Conservation (phyloP, 768 basidiomycete genomes). For the Agaricus subrufescens region DNA sequence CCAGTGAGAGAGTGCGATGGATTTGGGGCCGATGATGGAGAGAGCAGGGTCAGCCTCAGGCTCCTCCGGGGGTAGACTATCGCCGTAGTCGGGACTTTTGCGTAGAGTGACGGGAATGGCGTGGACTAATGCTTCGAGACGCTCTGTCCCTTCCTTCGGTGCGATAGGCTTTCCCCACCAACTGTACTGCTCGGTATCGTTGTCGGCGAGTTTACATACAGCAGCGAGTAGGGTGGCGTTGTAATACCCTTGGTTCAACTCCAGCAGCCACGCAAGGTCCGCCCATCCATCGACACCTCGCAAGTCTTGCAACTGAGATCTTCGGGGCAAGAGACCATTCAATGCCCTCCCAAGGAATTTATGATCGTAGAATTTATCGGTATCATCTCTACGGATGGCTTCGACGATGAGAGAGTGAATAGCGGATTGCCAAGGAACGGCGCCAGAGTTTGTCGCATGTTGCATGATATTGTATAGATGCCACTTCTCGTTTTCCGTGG, state of each 20-base stretch:
- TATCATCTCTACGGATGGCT: constrained; percentile 18
- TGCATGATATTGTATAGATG: constrained; percentile 19
- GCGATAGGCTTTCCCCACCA: constrained; percentile 11
- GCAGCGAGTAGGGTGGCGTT: constrained; percentile 21
- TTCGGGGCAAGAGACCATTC: constrained; percentile 20
- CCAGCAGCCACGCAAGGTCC: constrained; percentile 22
- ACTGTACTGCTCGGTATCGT: not conserved
- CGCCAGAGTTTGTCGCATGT: constrained; percentile 14
- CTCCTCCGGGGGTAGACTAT: not conserved
- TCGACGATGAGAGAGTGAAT: constrained; percentile 21
- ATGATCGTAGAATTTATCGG: constrained; percentile 11
- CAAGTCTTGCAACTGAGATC: constrained; percentile 13
- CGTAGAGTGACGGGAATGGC: constrained; percentile 5
- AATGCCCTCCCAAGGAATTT: constrained; percentile 18
- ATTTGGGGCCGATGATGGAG: constrained; percentile 9
- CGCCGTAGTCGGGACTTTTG: too few species aligned
- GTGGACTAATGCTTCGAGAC: constrained; percentile 6
- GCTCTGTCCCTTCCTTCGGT: constrained; percentile 6
- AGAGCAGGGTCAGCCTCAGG: not conserved
- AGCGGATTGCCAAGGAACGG: constrained; percentile 16
- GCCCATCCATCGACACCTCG: constrained; percentile 16
- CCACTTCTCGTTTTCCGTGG: constrained; percentile 10
- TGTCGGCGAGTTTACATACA: constrained; percentile 14
- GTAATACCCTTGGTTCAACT: constrained; percentile 22
- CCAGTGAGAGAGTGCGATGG: constrained; percentile 10